Evolutionary conservation across 2,329 filamentous ascomycete genomes (phyloP), one percentile per base, ranked within the genome.

Genomic region (Grosmannia serpens): DNA sequence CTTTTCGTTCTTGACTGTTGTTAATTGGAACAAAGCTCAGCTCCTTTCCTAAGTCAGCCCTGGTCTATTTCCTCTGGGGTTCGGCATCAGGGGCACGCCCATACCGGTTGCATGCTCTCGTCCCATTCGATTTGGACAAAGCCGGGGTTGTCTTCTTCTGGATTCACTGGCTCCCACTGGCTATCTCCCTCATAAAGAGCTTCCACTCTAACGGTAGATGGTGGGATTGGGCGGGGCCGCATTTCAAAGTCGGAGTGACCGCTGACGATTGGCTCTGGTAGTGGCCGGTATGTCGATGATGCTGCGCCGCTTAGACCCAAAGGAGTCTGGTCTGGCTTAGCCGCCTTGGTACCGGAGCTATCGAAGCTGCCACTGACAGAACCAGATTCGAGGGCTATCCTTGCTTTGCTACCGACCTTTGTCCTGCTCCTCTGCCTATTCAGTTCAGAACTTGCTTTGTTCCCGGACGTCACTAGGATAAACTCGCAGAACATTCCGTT

Each of bases 391-490:
- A 51, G 20, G 17, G 22, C 46, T 27, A 38, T 24, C 3, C n/a
- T 24, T 44, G 52, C 38, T 29, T 15, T 50, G 26, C 24, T 51
- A 2, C 49, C 35, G 26, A 51, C 53, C 1, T 46, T 58, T 27
- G 60, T 51, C 8, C 59, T 55, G 11, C 11, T 44, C 2, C 49
- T 60, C 61, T 64, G 49, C 59, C 73, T 71, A 29, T 58, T 61
- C 15, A 53, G n/a, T 65, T 71, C 57, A 65, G 75, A 58, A 67
- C 71, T 64, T 65, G 75, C 59, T 77, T 57, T 76, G 63, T 90
- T 87, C 17, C 88, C 88, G 10, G 87, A 83, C 1, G 88, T 92
- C 87, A 91, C 91, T 61, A 92, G 78, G 50, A 90, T 86, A 65
- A 91, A 91, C 63, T 91, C 86, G 69, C 85, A 89, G 44, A 81